Conservation (phyloP, 352 stramenopile genomes). For the Globisporangium okanoganense region DNA sequence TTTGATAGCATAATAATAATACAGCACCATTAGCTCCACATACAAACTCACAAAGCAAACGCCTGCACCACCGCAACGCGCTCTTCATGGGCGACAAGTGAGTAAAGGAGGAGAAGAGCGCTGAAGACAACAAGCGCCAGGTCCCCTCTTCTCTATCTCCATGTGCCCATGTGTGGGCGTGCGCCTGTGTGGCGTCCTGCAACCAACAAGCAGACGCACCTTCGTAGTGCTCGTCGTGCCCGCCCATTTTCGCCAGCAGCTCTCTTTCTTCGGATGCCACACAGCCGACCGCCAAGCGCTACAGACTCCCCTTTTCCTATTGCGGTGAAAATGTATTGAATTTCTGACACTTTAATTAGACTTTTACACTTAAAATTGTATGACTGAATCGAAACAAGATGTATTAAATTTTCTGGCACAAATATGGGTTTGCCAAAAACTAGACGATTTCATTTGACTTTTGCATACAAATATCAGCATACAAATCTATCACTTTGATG, state of each 20-base stretch:
- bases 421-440: not conserved
- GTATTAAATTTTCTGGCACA: not conserved
- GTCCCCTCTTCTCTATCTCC: not conserved
- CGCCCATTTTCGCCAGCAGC: slow-evolving; percentile 48
- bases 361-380: not conserved
- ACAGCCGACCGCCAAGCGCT: slow-evolving; percentile 22
- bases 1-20: slow-evolving; percentile 3
- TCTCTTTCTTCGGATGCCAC: slow-evolving; percentile 31
- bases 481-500: not conserved
- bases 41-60: not conserved
- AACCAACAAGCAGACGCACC: slow-evolving; percentile 18
- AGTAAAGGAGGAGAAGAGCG: not conserved
- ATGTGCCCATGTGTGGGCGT: not conserved
- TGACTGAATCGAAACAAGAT: not conserved
- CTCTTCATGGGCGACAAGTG: not conserved
- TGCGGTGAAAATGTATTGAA: not conserved
- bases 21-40: not conserved
- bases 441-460: not conserved
- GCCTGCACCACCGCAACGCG: not conserved
- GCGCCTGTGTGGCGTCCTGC: not conserved
- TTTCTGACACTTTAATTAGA: not conserved
- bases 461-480: not conserved
- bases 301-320: slow-evolving; percentile 3
- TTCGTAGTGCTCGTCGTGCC: slow-evolving; percentile 62
- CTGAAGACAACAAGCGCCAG: not conserved